Evolutionary conservation across 345 rosid species (phyloP).

Genomic region (Jatropha curcas): DNA sequence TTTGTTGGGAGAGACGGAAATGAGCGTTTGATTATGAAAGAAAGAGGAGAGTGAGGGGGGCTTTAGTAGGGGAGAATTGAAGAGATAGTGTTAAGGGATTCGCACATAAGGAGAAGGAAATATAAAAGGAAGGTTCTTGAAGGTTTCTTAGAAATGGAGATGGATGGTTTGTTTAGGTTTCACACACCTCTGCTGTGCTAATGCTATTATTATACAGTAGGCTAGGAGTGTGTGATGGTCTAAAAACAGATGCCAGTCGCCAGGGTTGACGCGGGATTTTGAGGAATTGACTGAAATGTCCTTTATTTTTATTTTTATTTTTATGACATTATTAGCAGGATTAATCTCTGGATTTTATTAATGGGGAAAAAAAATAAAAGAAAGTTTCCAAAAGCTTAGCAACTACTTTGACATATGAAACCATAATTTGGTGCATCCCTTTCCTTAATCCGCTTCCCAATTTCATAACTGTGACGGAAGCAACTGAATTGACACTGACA

Average conservation of each 20-base stretch:
- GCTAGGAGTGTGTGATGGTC: background rate
- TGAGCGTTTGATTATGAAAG: background rate
- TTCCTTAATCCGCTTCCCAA: background rate
- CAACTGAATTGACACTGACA: too few relatives aligned
- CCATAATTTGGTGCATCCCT: background rate
- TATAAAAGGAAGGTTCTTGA: constrained; percentile 33
- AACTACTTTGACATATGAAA: too few relatives aligned
- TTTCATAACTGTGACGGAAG: too few relatives aligned
- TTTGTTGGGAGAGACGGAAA: background rate
- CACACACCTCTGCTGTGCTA: background rate
- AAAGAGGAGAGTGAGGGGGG: background rate
- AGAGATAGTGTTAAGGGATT: background rate
- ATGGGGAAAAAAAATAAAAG: too few relatives aligned
- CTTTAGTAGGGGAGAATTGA: too few relatives aligned
- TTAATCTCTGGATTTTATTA: too few relatives aligned
- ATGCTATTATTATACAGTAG: background rate
- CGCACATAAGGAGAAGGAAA: background rate
- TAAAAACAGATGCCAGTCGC: constrained; percentile 23
- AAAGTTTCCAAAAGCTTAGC: too few relatives aligned
- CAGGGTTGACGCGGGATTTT: constrained; percentile 37
- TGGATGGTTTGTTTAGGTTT: background rate
- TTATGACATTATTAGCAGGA: too few relatives aligned
- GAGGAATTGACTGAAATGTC: background rate
- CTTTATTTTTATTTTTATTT: too few relatives aligned
- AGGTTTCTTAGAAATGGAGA: constrained; percentile 23